A percentile compares a stretch with the other conserved stretches of the same genome.
Conservation (phyloP, 768 basidiomycete species). For the Psilocybe cubensis region DNA sequence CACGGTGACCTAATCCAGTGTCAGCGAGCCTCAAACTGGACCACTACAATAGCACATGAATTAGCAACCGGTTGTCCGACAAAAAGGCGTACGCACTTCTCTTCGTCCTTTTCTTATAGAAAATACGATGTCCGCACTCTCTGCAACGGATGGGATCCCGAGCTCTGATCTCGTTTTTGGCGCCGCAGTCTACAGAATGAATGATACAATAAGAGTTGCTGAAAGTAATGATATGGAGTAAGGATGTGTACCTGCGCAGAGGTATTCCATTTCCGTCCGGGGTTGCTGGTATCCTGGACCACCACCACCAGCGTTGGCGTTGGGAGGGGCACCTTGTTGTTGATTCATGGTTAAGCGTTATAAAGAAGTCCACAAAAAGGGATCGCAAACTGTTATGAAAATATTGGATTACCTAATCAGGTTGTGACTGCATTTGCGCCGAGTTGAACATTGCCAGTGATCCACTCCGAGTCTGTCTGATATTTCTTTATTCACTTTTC, state of each 20-base stretch:
- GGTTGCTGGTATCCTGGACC: conserved; percentile 36
- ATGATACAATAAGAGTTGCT: conserved; percentile 2
- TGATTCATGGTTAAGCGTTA: conserved; percentile 20
- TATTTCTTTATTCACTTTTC: neutral
- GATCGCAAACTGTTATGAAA: neutral
- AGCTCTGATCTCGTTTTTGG: conserved; percentile 88
- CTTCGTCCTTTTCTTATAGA: conserved; percentile 97
- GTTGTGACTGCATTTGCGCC: neutral
- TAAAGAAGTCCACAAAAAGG: neutral
- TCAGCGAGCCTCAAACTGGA: conserved; percentile 85
- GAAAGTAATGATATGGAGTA: neutral
- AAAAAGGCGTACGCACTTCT: conserved; percentile 67
- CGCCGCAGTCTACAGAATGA: conserved; percentile 69
- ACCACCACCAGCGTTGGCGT: conserved; percentile 21
- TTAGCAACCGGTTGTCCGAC: conserved; percentile 1
- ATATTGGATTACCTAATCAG: conserved; percentile 3
- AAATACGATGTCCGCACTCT: conserved; percentile 97
- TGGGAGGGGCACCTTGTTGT: conserved; percentile 17
- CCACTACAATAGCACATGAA: conserved; percentile 51
- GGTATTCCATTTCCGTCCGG: conserved; percentile 78
- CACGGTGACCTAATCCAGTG: neutral
- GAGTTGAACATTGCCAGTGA: neutral
- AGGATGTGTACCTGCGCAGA: conserved; percentile 71
- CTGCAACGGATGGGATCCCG: conserved; percentile 94
- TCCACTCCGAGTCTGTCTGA: neutral